Evolutionary conservation across 202 grass and related monocot genomes (phyloP), one percentile per base, ranked within the genome.

Genomic region (Schoenoplectus triqueter): DNA sequence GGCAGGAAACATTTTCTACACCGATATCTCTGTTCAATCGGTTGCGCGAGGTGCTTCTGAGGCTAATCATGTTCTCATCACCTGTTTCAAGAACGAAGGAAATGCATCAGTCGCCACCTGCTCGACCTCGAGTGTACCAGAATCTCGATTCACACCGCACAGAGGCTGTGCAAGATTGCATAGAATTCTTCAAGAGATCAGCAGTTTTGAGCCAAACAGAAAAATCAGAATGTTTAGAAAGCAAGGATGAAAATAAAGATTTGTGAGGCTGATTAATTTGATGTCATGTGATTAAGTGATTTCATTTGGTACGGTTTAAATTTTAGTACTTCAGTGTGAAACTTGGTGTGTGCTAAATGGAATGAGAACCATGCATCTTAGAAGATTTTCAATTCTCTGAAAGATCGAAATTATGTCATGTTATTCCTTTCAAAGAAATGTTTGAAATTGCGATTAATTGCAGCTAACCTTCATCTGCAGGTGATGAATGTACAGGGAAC

Each of bases 151-250:
- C 93, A 5, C 88, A 99, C 54, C 90, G 87, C 69, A 99, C 93
- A 78, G 91, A 99, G 90, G 96, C 93, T 1, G 93, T 95, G 1
- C 85, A 95, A 88, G 96, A 99, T 7, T 99, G 96, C 54, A 99
- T 99, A 70, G 81, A 95, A 90, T 99, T 95, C 87, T 64, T 95
- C 6, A 99, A 94, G 86, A 78, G 86, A n/a, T 95, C 96, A n/a
- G 89, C 91, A n/a, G 93, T 84, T 10, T 91, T 82, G 41, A 84
- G 11, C 2, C 86, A 41, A n/a, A 55, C 0, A 18, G 80, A 83
- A 51, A 83, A 54, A 41, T 52, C 46, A n/a, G 46, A 83, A 68
- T 13, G 80, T 83, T 69, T 64, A 54, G 47, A 70, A 44, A 48
- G 64, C 6, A 59, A 14, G 8, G 74, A 78, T 8, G 52, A 59